Base-by-base conservation (phyloP, 1,284 basidiomycete species). In the Coriolopsis trogii region DNA sequence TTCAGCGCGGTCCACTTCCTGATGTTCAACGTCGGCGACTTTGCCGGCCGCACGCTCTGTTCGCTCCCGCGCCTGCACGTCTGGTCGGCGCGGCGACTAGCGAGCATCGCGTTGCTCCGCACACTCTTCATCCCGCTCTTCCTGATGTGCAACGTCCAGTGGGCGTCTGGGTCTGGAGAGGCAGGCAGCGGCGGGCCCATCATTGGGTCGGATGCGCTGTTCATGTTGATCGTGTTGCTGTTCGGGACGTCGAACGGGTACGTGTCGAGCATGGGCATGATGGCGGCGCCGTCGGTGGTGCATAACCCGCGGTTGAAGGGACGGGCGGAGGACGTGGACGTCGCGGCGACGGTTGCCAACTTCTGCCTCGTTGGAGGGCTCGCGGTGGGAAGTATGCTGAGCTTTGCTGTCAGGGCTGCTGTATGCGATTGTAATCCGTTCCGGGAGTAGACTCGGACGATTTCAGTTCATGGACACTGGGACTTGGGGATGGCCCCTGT, bases 211-310 rank as follows among this genome's bases (percentile, higher is more conserved):
- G 91, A 95, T 66, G 44, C 79, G 26, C 48, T 86, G 13, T 95
- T 86, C 74, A 85, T 94, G 78, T 41, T 84, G 44, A 79, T 93
- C 45, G 72, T 95, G 6, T 72, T 91, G 46, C 55, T 73, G 1
- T 91, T 93, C 61, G 91, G 90, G n/a, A 63, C 83, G 28, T 82
- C 89, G 6, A 93, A 89, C 56, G 93, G 93, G 53, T 93, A 85
- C 61, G 68, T 88, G 23, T 80, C 82, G 15, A 87, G 82, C 52
- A 61, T 86, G 53, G 83, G 80, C 61, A 81, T 90, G 77, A 88
- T 92, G 73, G 75, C 85, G 25, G 88, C 84, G 7, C 77, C 88
- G 4, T 90, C 87, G 4, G 65, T 88, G 3, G 78, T 85, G 57
- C 87, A 89, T 64, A 92, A 92, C 63, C 81, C 82, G 12, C 73